A percentile compares a stretch with the other conserved stretches of the same genome.
Conservation (phyloP, 495 filamentous ascomycete species). For the Tuber aestivum region DNA sequence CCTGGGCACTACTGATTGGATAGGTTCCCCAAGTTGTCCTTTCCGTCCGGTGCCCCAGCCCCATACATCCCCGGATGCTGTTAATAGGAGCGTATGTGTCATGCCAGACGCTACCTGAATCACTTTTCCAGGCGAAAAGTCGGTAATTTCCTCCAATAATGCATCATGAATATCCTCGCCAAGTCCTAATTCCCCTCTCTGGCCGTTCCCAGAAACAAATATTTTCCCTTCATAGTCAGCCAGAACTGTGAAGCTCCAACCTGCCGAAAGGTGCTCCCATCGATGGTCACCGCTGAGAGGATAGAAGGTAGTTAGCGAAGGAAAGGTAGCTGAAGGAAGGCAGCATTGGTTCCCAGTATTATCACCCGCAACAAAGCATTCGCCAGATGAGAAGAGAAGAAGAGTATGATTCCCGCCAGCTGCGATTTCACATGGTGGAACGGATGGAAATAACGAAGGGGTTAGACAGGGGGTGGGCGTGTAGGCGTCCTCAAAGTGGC, state of each 20-base stretch:
- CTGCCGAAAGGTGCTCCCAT: conserved; percentile 54
- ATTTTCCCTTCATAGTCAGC: conserved; percentile 48
- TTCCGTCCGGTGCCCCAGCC: conserved; percentile 85
- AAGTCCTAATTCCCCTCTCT: conserved; percentile 67
- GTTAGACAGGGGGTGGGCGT: conserved; percentile 58
- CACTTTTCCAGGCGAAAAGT: conserved; percentile 59
- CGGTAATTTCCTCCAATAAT: conserved; percentile 45
- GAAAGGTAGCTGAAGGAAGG: conserved; percentile 15
- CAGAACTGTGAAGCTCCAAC: conserved; percentile 67
- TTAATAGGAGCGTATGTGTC: conserved; percentile 65
- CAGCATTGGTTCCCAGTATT: conserved; percentile 55
- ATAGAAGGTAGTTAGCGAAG: conserved; percentile 36
- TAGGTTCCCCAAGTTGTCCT: conserved; percentile 64
- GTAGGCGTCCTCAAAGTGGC: conserved; percentile 66
- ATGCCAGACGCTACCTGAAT: conserved; percentile 63
- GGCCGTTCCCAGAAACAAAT: conserved; percentile 58
- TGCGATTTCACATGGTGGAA: conserved; percentile 46
- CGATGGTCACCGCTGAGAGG: conserved; percentile 18
- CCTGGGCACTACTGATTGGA: conserved; percentile 47
- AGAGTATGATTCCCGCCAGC: conserved; percentile 88
- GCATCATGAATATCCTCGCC: conserved; percentile 43
- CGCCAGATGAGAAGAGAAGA: conserved; percentile 54
- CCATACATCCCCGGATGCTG: conserved; percentile 69
- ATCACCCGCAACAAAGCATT: conserved; percentile 59
- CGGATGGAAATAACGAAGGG: conserved; percentile 32